A percentile compares a stretch with the other conserved stretches of the same genome.
phyloP scores from a whole-genome alignment of 1,284 basidiomycete species.

The Uromyces viciae-fabae region DNA sequence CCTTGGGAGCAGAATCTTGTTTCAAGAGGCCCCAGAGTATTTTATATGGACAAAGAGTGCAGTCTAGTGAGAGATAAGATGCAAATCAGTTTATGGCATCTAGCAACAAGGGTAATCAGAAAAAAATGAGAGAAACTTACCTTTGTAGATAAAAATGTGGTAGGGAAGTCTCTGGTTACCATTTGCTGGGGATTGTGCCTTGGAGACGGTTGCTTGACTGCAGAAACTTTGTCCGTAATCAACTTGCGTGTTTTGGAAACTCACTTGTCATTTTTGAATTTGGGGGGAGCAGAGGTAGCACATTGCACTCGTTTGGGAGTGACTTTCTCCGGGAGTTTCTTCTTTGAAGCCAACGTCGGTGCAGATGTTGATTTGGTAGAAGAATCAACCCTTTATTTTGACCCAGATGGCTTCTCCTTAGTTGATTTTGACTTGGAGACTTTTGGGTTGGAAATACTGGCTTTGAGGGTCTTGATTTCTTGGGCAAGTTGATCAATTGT shows the following conservation, averaged over 20 bases:
- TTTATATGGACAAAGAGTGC: constrained; percentile 24
- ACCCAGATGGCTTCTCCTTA: background rate
- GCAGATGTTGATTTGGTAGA: background rate
- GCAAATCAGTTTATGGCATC: background rate
- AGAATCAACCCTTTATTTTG: background rate
- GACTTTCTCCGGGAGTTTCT: background rate
- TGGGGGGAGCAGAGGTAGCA: constrained; percentile 7
- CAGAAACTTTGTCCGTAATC: background rate
- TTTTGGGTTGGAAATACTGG: background rate
- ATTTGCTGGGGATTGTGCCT: constrained; percentile 17
- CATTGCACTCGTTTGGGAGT: background rate
- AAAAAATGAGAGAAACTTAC: background rate
- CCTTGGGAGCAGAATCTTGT: too few species aligned
- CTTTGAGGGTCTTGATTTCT: background rate
- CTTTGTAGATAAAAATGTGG: background rate
- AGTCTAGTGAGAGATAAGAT: background rate
- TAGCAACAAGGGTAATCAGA: background rate
- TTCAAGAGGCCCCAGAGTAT: too few species aligned
- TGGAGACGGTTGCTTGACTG: background rate
- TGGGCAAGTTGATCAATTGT: background rate
- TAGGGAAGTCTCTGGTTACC: background rate
- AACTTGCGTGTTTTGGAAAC: background rate
- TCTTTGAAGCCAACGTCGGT: background rate
- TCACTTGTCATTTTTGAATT: background rate
- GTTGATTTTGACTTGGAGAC: background rate